phyloP scores from a whole-genome alignment of 805 yeast genomes.

The Cyberlindnera galapagoensis region DNA sequence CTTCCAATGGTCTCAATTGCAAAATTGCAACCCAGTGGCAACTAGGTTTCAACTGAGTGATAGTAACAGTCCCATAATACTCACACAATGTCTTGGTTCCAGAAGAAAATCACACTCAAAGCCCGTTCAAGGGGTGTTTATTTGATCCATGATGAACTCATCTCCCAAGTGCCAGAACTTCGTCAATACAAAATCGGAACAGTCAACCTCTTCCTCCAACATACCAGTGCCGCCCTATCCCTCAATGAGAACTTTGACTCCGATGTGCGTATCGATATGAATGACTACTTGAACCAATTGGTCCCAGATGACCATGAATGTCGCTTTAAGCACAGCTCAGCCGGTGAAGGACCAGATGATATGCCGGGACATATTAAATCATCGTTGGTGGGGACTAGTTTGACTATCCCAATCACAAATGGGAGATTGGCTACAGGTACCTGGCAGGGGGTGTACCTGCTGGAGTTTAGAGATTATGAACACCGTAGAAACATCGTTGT shows the following conservation, averaged over 20 bases:
- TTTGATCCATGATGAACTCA: conserved; percentile 63
- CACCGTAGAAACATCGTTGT: conserved; percentile 67
- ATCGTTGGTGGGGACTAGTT: conserved; percentile 52
- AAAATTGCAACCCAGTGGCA: too few relatives aligned
- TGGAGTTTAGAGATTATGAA: conserved; percentile 62
- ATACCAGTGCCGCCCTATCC: conserved; percentile 73
- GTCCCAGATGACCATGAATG: conserved; percentile 53
- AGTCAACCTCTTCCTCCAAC: conserved; percentile 63
- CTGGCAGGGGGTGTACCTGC: conserved; percentile 79
- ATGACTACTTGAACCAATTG: conserved; percentile 51
- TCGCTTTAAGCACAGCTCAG: conserved; percentile 23
- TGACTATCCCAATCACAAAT: conserved; percentile 62
- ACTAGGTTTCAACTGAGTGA: neutral
- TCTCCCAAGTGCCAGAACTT: conserved; percentile 50
- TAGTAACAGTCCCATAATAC: too few relatives aligned
- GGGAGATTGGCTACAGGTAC: conserved; percentile 70
- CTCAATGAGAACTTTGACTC: conserved; percentile 78
- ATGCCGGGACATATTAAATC: conserved; percentile 80
- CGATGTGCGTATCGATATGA: conserved; percentile 68
- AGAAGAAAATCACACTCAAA: conserved; percentile 44
- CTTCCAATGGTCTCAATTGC: too few relatives aligned
- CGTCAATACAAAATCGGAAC: conserved; percentile 55
- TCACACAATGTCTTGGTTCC: conserved; percentile 46
- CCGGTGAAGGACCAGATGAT: conserved; percentile 78
- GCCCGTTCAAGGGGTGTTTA: conserved; percentile 65